A percentile compares a stretch with the other conserved stretches of the same genome.
These are phyloP conservation scores for Hanseniaspora thailandica DNA, from an alignment of 805 yeast genomes.

Conservation along the genomic window DNA sequence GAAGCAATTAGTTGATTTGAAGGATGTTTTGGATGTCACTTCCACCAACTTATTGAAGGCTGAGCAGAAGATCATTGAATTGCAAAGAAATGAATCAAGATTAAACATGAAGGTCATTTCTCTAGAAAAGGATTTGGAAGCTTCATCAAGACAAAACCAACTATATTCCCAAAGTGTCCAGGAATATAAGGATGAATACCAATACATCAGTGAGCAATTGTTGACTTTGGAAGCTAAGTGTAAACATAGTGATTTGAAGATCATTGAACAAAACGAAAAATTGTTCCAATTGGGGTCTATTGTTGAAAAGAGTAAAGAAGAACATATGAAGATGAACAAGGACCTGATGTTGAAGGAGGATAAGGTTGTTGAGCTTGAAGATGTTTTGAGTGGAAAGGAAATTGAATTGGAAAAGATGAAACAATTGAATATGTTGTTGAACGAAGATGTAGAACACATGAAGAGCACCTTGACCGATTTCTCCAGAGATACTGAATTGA, in stretches of 20 bases:
- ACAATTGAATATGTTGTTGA: conserved; percentile 38
- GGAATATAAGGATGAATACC: conserved; percentile 59
- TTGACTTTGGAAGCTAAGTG: conserved; percentile 70
- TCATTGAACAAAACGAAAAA: conserved; percentile 42
- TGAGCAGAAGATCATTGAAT: conserved; percentile 23
- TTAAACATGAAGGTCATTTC: conserved; percentile 18
- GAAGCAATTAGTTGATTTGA: conserved; percentile 6
- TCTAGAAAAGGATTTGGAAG: conserved; percentile 40
- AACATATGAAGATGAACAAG: conserved; percentile 43
- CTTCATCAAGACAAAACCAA: conserved; percentile 42
- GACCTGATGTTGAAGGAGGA: conserved; percentile 43
- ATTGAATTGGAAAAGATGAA: conserved; percentile 42
- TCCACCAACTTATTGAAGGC: conserved; percentile 8
- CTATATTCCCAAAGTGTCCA: conserved; percentile 46
- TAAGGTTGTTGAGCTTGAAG: conserved; percentile 41
- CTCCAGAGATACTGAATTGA: conserved; percentile 35
- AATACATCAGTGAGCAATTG: conserved; percentile 57
- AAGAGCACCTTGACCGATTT: conserved; percentile 35
- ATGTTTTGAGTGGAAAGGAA: conserved; percentile 43
- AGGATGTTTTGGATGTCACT: conserved; percentile 1
- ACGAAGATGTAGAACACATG: conserved; percentile 45
- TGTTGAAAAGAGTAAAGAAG: conserved; percentile 41
- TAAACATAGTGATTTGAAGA: conserved; percentile 37
- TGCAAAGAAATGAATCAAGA: conserved; percentile 31
- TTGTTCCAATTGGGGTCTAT: conserved; percentile 41